Base-by-base conservation (phyloP, 1,284 basidiomycete species). In the Papiliotrema nemorosa region DNA sequence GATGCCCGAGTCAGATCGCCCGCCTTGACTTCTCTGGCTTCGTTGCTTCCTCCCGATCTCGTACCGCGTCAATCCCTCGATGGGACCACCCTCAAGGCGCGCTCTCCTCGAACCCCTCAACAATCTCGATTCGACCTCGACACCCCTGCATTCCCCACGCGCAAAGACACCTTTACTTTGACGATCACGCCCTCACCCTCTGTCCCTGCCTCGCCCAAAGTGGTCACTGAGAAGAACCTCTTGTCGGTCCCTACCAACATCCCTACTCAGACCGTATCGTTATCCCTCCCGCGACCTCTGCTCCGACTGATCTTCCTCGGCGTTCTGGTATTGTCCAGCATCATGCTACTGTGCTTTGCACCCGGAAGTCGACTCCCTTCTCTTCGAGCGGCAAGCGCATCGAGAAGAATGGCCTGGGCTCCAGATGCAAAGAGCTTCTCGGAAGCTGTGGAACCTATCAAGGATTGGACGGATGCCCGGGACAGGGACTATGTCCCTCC, bases 271-370 rank as follows among this genome's bases (percentile, higher is more conserved):
- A 29, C 54, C 13, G 46, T 55, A 26, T 51, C 66, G 5, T 50
- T 52, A 13, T 44, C 50, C 24, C 39, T 72, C 7, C 70, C 70
- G 10, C 57, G 59, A 50, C 69, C 69, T 3, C 27, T 73, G 3
- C 24, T 69, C 24, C 63, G 70, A 21, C 29, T 73, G 5, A 16
- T 68, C 5, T 57, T 59, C 39, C 57, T 69, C 34, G 46, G 52
- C 14, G 51, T 54, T 0, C 43, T 67, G 4, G 18, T 70, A 20
- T 33, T 63, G 22, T 53, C 62, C 9, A 60, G 57, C 9, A 50
- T 58, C 26, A 24, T 63, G 3, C 42, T 69, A 22, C 54, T 71
- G 20, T 41, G 59, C 10, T 52, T 48, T 41, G 53, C 62, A 9
- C 54, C 59, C 36, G 45, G 50, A 3, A 53, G 60, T 21, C 39